Evolutionary conservation across 1,284 basidiomycete species (phyloP).

Genomic region (Anthracocystis walkeri): DNA sequence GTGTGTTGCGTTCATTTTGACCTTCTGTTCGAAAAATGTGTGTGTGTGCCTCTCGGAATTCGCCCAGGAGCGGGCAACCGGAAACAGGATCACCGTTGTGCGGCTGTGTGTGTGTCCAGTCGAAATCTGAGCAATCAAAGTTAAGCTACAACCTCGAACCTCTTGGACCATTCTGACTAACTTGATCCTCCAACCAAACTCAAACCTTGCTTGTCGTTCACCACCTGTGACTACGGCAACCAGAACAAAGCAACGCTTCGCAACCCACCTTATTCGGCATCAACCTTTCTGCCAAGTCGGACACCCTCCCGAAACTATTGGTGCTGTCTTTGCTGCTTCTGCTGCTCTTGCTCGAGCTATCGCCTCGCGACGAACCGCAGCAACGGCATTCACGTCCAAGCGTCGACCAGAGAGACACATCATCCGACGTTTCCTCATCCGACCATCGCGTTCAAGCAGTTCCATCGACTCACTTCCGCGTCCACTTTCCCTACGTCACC

Average conservation of each 20-base stretch:
- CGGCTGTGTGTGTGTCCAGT: no score
- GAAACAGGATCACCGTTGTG: constrained; percentile 13
- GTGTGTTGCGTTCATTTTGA: neutral
- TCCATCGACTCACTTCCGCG: neutral
- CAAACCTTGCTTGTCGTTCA: constrained; percentile 2
- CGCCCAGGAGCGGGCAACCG: constrained; percentile 8
- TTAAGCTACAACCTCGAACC: no score
- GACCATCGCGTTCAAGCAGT: constrained; percentile 2
- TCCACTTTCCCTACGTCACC: neutral
- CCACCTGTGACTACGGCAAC: neutral
- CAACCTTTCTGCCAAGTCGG: constrained; percentile 4
- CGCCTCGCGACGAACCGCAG: no score
- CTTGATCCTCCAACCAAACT: no score
- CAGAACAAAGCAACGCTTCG: neutral
- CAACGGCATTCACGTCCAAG: neutral
- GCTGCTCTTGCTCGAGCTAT: no score
- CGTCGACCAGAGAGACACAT: neutral
- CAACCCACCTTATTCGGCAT: constrained; percentile 1
- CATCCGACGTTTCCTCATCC: neutral
- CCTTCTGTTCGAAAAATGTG: no score
- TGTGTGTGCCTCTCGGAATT: constrained; percentile 6
- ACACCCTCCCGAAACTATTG: neutral
- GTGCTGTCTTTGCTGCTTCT: neutral
- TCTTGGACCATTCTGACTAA: no score
- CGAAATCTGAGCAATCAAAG: no score